Conservation (phyloP, 2,329 filamentous ascomycete genomes). For the Fusarium tjaetaba region DNA sequence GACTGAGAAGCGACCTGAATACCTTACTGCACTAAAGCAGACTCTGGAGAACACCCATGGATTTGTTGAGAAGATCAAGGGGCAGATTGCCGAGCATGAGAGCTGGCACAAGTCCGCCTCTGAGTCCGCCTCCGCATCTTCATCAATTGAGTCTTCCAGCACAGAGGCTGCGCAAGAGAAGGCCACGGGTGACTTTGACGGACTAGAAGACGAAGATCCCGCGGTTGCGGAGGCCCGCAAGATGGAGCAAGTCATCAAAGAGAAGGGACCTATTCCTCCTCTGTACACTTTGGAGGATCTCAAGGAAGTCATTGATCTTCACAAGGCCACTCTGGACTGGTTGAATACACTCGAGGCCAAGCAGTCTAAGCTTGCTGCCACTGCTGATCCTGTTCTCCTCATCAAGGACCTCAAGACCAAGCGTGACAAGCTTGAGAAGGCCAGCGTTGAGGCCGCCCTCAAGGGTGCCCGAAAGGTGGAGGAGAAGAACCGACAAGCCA, state of each 20-base stretch:
- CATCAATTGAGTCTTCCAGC: constrained; percentile 52
- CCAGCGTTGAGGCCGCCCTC: constrained; percentile 75
- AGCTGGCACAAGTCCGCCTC: constrained; percentile 65
- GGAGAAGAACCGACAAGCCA: constrained; percentile 57
- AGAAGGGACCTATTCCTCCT: constrained; percentile 67
- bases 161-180: constrained; percentile 58
- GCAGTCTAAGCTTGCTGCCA: constrained; percentile 75
- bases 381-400: constrained; percentile 79
- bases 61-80: constrained; percentile 76
- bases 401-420: constrained; percentile 76
- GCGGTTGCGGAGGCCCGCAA: constrained; percentile 52
- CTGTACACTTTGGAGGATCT: constrained; percentile 81
- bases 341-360: constrained; percentile 74
- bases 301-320: constrained; percentile 68
- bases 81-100: constrained; percentile 75
- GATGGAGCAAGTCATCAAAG: constrained; percentile 57
- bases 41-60: constrained; percentile 76
- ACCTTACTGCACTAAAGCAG: constrained; percentile 73
- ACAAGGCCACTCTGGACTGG: constrained; percentile 75
- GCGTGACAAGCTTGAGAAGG: constrained; percentile 76
- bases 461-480: constrained; percentile 70
- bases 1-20: constrained; percentile 73
- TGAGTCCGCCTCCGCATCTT: constrained; percentile 60
- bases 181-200: constrained; percentile 69
- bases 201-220: constrained; percentile 77